Evolutionary conservation across 805 yeast species (phyloP), one percentile per base, ranked within the genome.

Genomic region (Metschnikowia noctiluminum): DNA sequence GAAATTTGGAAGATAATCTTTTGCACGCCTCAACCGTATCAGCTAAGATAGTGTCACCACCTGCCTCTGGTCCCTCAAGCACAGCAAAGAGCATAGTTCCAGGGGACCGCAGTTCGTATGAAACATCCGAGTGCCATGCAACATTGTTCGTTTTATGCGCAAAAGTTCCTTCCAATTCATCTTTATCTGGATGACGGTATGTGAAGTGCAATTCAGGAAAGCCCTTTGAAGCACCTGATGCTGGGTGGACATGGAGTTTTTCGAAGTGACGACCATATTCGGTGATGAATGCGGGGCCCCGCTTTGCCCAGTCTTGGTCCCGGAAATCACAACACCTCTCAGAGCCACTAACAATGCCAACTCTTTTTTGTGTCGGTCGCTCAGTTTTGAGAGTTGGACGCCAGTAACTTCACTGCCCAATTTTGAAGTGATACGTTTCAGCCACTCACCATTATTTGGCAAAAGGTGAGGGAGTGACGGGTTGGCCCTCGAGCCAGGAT

Each of bases 171-270:
- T 62, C 63, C 16, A 67, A 59, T 41, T 64, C 71, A 26, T 58
- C 59, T 28, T 60, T 54, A 37, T 63, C 62, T 3, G 67, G 60
- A 31, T 71, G 60, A 42, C 70, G 52, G 59, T 66, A 68, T 6
- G 70, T 65, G 31, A 68, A 61, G 57, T 68, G 72, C 45, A 68
- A 59, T 44, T 68, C 66, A 9, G 72, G 73, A 44, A 40, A 53
- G n/a, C 9, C 64, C 10, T 43, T 46, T 26, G 74, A 73, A 12
- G 72, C 64, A 2, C 71, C 73, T 14, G 70, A 62, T 6, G 77
- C 72, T 38, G 80, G 78, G 50, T 78, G 80, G 45, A 73, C 65
- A 57, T 77, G 80, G 37, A 74, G 59, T 6, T 62, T 64, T 13
- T 73, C 74, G 47, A 55, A 70, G 55, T 70, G 59, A 36, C 57